phyloP scores from a whole-genome alignment of 495 filamentous ascomycete genomes.

The Hypoxylon crocopeplum region DNA sequence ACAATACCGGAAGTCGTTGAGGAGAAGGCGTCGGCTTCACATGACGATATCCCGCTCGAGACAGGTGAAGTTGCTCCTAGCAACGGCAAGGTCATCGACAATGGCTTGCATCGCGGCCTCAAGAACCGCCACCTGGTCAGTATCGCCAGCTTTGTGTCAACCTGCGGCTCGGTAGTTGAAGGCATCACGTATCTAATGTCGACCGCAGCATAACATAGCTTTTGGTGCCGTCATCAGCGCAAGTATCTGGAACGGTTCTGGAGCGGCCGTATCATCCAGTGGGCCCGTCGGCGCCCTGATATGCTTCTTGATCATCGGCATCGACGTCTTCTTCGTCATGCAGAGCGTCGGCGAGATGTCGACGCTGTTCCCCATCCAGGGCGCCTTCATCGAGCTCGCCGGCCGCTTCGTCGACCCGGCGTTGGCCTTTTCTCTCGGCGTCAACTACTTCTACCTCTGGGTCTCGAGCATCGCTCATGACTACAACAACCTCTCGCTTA shows the following conservation, averaged over 20 bases:
- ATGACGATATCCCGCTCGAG: constrained; percentile 3
- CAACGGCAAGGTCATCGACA: constrained; percentile 39
- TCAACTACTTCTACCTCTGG: constrained; percentile 68
- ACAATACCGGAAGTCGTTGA: not conserved
- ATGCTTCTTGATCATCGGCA: constrained; percentile 60
- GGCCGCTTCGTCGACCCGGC: constrained; percentile 62
- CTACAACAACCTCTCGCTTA: constrained; percentile 37
- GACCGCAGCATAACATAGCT: constrained; percentile 51
- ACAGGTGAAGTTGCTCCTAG: constrained; percentile 14
- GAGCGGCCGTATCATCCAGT: constrained; percentile 57
- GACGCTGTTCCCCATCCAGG: constrained; percentile 60
- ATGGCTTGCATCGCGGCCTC: constrained; percentile 41
- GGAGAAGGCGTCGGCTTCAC: constrained; percentile 15
- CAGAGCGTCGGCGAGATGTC: constrained; percentile 66
- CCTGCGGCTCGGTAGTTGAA: not conserved
- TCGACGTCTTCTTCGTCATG: constrained; percentile 67
- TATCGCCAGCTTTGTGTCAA: not conserved
- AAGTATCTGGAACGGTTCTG: constrained; percentile 52
- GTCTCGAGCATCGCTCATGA: constrained; percentile 56
- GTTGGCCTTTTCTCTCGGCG: constrained; percentile 60
- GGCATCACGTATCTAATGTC: not conserved
- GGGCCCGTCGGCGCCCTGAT: constrained; percentile 62
- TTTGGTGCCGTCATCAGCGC: constrained; percentile 55
- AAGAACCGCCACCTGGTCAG: constrained; percentile 41
- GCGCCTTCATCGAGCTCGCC: constrained; percentile 64